Evolutionary conservation across 768 basidiomycete species (phyloP), one percentile per base, ranked within the genome.

Genomic region (Pisolithus marmoratus): DNA sequence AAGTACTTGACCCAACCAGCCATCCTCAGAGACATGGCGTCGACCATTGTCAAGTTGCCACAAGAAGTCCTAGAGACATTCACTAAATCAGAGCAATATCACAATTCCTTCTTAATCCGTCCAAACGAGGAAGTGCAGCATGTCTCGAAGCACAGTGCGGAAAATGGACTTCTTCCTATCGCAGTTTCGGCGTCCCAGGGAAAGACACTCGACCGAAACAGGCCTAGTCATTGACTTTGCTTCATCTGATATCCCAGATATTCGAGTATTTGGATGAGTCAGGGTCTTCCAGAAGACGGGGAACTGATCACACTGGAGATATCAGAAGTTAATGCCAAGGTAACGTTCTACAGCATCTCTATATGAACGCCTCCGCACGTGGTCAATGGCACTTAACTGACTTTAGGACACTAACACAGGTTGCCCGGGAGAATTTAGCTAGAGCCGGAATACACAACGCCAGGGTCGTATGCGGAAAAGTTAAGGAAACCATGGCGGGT

Each of bases 351-450:
- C 34, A 8, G 17, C 50, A 26, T 48, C 9, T 3, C 31, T 22
- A 41, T 24, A 42, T 24, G 9, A 22, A 24, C 2, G 23, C 8
- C 36, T 42, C 15, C 19, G 20, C 58, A 44, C 38, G n/a, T 4
- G 11, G 49, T 54, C 26, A 27, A 27, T 8, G 26, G 26, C 8
- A 31, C 29, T 31, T 6, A 31, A 8, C 29, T 9, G 29, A 11
- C 11, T 6, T 11, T n/a, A n/a, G n/a, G n/a, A n/a, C n/a, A 11
- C 29, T 2, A 11, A 31, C 9, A 12, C 56, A 84, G 82, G 74
- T 84, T 15, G 84, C 84, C 1, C 62, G 70, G 44, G 74, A 78
- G 53, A 85, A 86, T 65, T 64, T 86, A 54, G 70, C 70, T 26
- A 67, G 69, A 45, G 81, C 83, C 0, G 82, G 81, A 2, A 62